Evolutionary conservation across 257 asterid species (phyloP).

Genomic region (Orobanche coerulescens): DNA sequence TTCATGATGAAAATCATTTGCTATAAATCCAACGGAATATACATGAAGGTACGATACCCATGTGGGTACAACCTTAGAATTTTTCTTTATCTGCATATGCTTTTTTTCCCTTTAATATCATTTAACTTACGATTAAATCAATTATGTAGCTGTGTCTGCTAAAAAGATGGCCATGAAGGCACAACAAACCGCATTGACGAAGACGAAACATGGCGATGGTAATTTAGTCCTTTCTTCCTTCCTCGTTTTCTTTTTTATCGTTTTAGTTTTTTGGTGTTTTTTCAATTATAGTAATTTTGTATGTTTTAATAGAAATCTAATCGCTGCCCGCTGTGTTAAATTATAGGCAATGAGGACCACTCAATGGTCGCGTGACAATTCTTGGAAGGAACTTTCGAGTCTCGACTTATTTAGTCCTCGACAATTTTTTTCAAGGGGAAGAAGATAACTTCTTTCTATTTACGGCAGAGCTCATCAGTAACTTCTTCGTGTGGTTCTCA

Average conservation of each 20-base stretch:
- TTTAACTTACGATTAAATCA: slow-evolving; percentile 12
- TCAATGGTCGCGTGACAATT: slow-evolving; percentile 19
- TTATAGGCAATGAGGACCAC: slow-evolving; percentile 40
- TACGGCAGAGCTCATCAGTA: too few relatives aligned
- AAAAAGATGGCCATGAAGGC: slow-evolving; percentile 37
- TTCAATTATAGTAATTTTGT: not conserved
- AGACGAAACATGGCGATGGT: slow-evolving; percentile 35
- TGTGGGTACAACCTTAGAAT: too few relatives aligned
- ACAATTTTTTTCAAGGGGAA: not conserved
- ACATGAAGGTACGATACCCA: too few relatives aligned
- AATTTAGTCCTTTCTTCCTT: slow-evolving; percentile 15
- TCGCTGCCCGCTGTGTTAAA: slow-evolving; percentile 1
- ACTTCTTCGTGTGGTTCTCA: too few relatives aligned
- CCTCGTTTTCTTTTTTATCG: not conserved
- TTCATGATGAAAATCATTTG: too few relatives aligned
- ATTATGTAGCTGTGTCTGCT: slow-evolving; percentile 46
- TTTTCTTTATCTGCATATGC: too few relatives aligned
- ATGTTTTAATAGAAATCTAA: slow-evolving; percentile 17
- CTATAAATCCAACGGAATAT: too few relatives aligned
- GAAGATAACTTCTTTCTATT: slow-evolving; percentile 7
- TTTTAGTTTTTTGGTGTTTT: not conserved
- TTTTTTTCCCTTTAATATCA: not conserved
- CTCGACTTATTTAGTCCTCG: not conserved
- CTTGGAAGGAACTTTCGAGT: not conserved
- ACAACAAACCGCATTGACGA: slow-evolving; percentile 29